Evolutionary conservation across 1,139 yeast genomes (phyloP).

Genomic region (Geotrichum europaeum): DNA sequence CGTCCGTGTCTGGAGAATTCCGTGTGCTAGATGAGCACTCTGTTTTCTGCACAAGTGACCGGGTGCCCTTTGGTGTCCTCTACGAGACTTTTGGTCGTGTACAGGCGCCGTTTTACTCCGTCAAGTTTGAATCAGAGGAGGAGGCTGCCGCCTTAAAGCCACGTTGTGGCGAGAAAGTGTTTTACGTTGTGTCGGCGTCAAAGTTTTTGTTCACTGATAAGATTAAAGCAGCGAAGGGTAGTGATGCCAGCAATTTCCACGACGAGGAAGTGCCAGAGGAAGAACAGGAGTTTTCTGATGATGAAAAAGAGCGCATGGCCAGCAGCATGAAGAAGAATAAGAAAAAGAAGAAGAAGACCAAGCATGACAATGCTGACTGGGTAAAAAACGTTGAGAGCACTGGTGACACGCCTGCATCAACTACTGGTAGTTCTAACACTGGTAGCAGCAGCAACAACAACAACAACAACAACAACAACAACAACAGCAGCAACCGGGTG

Average conservation of each 20-base stretch:
- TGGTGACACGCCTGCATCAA: background rate
- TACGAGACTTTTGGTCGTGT: constrained; percentile 89
- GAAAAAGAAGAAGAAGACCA: constrained; percentile 46
- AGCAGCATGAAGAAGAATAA: constrained; percentile 54
- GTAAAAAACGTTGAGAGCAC: background rate
- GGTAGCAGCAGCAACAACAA: background rate
- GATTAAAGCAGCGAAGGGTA: constrained; percentile 66
- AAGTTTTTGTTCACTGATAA: constrained; percentile 71
- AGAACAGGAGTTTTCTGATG: constrained; percentile 93
- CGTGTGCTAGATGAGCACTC: constrained; percentile 78
- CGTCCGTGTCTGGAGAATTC: constrained; percentile 78
- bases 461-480: background rate
- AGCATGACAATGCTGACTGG: constrained; percentile 10
- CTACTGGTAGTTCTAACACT: background rate
- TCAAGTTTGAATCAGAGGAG: constrained; percentile 55
- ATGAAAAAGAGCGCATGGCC: constrained; percentile 64
- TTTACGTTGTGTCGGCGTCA: constrained; percentile 74
- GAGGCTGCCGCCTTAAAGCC: constrained; percentile 43
- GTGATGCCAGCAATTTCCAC: constrained; percentile 90
- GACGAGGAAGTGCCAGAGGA: constrained; percentile 92
- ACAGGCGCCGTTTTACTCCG: constrained; percentile 75
- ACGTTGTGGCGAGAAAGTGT: constrained; percentile 54
- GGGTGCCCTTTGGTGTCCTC: constrained; percentile 69
- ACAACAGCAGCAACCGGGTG: background rate
- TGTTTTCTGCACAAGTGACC: constrained; percentile 69